These are phyloP conservation scores for Hemisphaericaspora xylofermentans DNA, from an alignment of 1,139 yeast genomes.

Conservation along the genomic window DNA sequence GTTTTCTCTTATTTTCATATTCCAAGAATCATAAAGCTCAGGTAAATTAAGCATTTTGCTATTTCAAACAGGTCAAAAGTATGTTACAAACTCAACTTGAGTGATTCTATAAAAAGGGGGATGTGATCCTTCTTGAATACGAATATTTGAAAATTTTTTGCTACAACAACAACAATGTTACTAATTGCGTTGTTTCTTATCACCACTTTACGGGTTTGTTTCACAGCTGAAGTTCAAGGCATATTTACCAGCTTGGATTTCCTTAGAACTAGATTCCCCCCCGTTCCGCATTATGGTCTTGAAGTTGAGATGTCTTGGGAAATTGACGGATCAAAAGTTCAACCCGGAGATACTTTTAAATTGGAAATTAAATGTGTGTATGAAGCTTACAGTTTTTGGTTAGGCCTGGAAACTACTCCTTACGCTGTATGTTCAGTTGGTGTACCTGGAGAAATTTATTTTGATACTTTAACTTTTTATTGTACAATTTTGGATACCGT, in stretches of 20 bases:
- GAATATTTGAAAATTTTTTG: too few species aligned
- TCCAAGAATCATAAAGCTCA: too few species aligned
- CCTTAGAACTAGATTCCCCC: constrained; percentile 12
- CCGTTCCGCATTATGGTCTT: constrained; percentile 28
- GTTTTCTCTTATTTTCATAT: too few species aligned
- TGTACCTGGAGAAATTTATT: constrained; percentile 21
- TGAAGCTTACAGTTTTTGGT: constrained; percentile 20
- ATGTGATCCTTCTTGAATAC: too few species aligned
- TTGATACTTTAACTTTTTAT: constrained; percentile 20
- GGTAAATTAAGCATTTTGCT: too few species aligned
- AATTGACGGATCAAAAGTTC: constrained; percentile 18
- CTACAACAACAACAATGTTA: background rate
- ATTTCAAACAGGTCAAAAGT: too few species aligned
- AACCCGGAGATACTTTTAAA: constrained; percentile 27
- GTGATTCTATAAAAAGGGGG: too few species aligned
- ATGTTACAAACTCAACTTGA: too few species aligned
- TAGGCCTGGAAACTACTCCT: constrained; percentile 23
- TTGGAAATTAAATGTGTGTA: constrained; percentile 27
- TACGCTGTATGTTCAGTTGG: constrained; percentile 31
- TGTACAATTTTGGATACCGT: constrained; percentile 22
- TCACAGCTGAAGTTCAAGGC: background rate
- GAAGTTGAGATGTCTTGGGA: constrained; percentile 26
- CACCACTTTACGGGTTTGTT: background rate
- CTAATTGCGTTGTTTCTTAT: background rate
- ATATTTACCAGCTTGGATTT: constrained; percentile 11